A percentile compares a stretch with the other conserved stretches of the same genome.
Conservation (phyloP, 345 rosid species). For the Crucihimalaya himalaica region DNA sequence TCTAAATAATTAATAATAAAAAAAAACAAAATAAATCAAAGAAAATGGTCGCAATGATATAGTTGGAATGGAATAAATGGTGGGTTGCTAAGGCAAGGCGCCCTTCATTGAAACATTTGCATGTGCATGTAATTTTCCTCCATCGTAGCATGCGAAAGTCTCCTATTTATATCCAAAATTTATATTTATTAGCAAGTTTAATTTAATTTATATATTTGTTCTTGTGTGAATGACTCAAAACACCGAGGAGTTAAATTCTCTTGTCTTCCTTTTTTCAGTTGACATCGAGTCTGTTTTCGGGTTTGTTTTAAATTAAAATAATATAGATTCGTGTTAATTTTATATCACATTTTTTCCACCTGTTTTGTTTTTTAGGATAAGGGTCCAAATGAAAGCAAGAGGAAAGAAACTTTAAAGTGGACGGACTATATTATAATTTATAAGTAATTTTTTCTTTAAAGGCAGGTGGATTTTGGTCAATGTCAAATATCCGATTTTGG, state of each 20-base stretch:
- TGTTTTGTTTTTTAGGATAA: background rate
- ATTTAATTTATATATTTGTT: background rate
- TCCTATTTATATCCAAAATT: background rate
- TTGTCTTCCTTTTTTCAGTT: too few relatives aligned
- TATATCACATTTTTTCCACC: too few relatives aligned
- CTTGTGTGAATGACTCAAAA: background rate
- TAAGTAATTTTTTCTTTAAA: too few relatives aligned
- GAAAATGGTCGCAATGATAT: background rate
- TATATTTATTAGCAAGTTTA: background rate
- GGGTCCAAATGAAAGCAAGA: slow-evolving; percentile 10
- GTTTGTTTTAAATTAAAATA: too few relatives aligned
- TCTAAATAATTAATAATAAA: background rate
- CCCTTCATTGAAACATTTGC: slow-evolving; percentile 27
- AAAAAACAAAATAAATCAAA: background rate
- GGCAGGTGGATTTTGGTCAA: slow-evolving; percentile 27
- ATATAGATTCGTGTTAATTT: too few relatives aligned
- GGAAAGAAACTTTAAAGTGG: background rate
- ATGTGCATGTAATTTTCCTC: slow-evolving; percentile 29
- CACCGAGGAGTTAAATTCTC: too few relatives aligned
- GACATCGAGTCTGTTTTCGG: too few relatives aligned
- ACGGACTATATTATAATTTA: background rate
- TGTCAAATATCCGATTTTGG: slow-evolving; percentile 32
- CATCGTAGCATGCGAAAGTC: slow-evolving; percentile 1
- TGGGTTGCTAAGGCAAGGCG: slow-evolving; percentile 21
- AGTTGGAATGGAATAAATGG: slow-evolving; percentile 1